A percentile compares a stretch with the other conserved stretches of the same genome.
Evolutionary conservation across 768 basidiomycete genomes (phyloP).

Genomic region (Mycena capillaripes): DNA sequence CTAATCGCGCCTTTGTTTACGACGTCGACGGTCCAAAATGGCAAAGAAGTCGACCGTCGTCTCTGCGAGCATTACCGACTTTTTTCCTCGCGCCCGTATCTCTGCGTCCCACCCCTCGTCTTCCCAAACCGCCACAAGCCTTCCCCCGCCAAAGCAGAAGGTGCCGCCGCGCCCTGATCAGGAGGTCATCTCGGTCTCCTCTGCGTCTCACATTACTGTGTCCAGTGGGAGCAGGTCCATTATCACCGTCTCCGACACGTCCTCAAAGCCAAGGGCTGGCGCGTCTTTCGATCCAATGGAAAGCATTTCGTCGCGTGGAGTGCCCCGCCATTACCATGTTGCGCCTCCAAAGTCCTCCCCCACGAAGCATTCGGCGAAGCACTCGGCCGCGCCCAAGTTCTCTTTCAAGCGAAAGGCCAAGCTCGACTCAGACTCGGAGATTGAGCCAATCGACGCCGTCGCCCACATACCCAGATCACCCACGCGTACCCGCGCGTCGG

Average conservation of each 20-base stretch:
- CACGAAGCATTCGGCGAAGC: conserved; percentile 22
- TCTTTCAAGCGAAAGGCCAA: conserved; percentile 50
- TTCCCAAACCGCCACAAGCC: conserved; percentile 22
- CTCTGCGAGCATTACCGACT: conserved; percentile 24
- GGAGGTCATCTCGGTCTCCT: conserved; percentile 43
- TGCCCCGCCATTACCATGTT: conserved; percentile 20
- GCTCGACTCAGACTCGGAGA: conserved; percentile 55
- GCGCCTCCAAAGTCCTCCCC: conserved; percentile 23
- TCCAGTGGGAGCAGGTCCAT: conserved; percentile 43
- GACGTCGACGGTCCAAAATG: neutral
- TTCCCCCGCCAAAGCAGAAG: conserved; percentile 3
- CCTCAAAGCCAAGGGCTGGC: conserved; percentile 21
- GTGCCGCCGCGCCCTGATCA: conserved; percentile 35
- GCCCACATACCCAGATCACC: conserved; percentile 49
- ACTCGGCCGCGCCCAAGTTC: conserved; percentile 24
- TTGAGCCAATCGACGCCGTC: conserved; percentile 43
- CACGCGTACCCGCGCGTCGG: conserved; percentile 29
- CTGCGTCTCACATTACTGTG: conserved; percentile 40
- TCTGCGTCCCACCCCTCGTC: conserved; percentile 4
- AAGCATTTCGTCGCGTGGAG: conserved; percentile 39
- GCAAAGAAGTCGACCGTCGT: conserved; percentile 16
- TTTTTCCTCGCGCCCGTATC: conserved; percentile 22
- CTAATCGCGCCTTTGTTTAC: neutral
- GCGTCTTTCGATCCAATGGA: conserved; percentile 36
- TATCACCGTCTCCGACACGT: conserved; percentile 39